A percentile compares a stretch with the other conserved stretches of the same genome.
Evolutionary conservation across 305 asterid genomes (phyloP).

Genomic region (Fraxinus albicans): DNA sequence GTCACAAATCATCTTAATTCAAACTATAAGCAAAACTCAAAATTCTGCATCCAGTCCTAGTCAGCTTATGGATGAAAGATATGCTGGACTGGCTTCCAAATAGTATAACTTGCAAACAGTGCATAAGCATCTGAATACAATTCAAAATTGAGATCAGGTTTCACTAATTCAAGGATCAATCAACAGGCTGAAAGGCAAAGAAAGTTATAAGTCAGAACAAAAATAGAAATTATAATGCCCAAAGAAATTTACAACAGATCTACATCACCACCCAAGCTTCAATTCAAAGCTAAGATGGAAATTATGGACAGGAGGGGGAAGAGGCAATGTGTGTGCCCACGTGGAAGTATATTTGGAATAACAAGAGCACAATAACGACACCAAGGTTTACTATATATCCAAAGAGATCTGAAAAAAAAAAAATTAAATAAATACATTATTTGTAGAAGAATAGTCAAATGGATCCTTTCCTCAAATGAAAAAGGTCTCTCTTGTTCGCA

Average conservation of each 20-base stretch:
- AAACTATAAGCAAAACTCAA: conserved; percentile 2
- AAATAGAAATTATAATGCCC: background rate
- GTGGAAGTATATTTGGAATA: background rate
- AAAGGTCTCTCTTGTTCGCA: background rate
- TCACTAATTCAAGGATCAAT: background rate
- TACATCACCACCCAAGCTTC: background rate
- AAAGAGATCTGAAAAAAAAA: background rate
- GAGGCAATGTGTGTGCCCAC: background rate
- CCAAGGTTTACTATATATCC: background rate
- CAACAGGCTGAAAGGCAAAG: background rate
- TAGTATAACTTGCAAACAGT: background rate
- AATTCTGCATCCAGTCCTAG: background rate
- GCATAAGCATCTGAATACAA: background rate
- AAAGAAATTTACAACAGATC: background rate
- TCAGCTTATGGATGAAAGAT: background rate
- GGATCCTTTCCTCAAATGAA: background rate
- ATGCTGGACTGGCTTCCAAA: background rate
- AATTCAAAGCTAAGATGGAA: background rate
- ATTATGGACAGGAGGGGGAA: background rate
- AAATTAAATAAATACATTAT: background rate
- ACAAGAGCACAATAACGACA: background rate
- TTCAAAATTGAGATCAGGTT: background rate
- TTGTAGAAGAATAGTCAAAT: background rate
- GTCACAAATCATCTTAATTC: background rate
- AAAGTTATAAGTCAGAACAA: background rate